Evolutionary conservation across 2,329 filamentous ascomycete genomes (phyloP), one percentile per base, ranked within the genome.

Genomic region (Macrophomina phaseolina): DNA sequence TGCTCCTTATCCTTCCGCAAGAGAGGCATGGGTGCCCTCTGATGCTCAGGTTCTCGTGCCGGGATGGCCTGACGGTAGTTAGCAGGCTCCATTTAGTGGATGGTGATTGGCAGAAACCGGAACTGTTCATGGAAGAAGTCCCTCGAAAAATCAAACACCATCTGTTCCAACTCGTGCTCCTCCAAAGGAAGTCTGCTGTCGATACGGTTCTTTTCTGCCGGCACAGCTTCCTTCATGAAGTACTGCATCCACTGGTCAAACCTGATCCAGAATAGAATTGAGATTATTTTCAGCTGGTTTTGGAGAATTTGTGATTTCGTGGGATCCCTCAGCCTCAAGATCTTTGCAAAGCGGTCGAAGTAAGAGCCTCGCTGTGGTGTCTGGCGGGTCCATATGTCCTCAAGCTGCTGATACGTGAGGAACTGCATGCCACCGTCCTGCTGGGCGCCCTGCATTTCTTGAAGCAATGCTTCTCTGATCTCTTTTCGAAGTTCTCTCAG

Each of bases 341-440:
- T 14, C n/a, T 8, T 16, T 23, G 53, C 8, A n/a, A 56, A 30
- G 23, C 18, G 53, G 11, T 30, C 18, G 9, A 56, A 16, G 34
- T 56, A 56, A 7, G 53, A 56, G n/a, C 45, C 45, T 2, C 18
- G 5, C 30, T 51, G 0, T 7, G 9, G 18, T 51, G 18, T 18
- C 23, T 16, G 18, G 32, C 71, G 64, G 14, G 14, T 45, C 40
- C 40, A 45, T 45, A 45, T 45, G 9, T 45, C 40, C 4, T 45
- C 40, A 14, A 45, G 6, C 16, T 45, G 40, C 40, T 45, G 11
- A 45, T 45, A 14, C 4, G 40, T 45, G 3, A 45, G 40, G 40
- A 45, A 45, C 12, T 45, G 40, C 14, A n/a, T 4, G 4, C 16
- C 40, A 14, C 16, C 40, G 8, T 45, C 40, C 4, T 45, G 11